Evolutionary conservation across 495 filamentous ascomycete species (phyloP).

Genomic region (Podospora comata): DNA sequence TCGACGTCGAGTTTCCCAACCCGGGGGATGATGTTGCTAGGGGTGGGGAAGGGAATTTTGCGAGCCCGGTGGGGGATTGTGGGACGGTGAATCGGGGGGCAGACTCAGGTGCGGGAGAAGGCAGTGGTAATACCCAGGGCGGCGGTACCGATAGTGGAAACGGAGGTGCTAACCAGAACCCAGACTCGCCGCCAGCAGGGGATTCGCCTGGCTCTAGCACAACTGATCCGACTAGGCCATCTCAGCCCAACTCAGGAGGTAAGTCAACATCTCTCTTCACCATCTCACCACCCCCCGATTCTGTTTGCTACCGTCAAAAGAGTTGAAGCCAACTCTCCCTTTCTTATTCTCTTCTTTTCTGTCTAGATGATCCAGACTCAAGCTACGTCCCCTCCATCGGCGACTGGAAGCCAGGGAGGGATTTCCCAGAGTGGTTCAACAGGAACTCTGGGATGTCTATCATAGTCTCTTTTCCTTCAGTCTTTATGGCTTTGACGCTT

Average conservation of each 20-base stretch:
- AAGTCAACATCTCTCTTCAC: background rate
- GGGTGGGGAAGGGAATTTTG: background rate
- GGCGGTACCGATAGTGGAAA: background rate
- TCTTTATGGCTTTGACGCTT: background rate
- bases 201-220: background rate
- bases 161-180: too few relatives aligned
- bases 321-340: background rate
- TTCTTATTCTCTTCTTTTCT: background rate
- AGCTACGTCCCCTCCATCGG: background rate
- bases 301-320: background rate
- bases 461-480: background rate
- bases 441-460: background rate
- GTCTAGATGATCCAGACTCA: background rate
- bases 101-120: too few relatives aligned
- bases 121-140: too few relatives aligned
- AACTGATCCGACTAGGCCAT: background rate
- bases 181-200: background rate
- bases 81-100: background rate
- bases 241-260: background rate
- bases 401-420: background rate
- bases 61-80: background rate
- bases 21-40: constrained; percentile 53
- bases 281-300: background rate
- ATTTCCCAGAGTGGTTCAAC: background rate
- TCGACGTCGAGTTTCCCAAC: constrained; percentile 58